These are phyloP conservation scores for Hyaloscypha bicolor DNA, from an alignment of 495 filamentous ascomycete species.

Conservation along the genomic window DNA sequence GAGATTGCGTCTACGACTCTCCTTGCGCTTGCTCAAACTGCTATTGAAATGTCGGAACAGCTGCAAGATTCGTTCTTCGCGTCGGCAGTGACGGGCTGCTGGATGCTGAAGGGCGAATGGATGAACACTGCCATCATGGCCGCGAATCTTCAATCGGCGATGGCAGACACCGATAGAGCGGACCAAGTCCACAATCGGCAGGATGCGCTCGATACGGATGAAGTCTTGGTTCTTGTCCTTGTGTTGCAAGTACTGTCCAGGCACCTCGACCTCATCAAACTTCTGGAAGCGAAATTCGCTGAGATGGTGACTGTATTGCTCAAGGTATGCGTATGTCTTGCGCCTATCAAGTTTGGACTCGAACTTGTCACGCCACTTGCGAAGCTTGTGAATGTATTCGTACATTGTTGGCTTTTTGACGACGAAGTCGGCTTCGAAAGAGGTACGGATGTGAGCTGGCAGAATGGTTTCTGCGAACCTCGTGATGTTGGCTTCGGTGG, in stretches of 20 bases:
- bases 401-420: slow-evolving; percentile 90
- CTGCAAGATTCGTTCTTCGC: slow-evolving; percentile 93
- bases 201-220: slow-evolving; percentile 92
- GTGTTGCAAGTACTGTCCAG: slow-evolving; percentile 94
- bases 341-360: slow-evolving; percentile 97
- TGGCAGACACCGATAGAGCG: slow-evolving; percentile 87
- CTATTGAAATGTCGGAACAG: slow-evolving; percentile 98
- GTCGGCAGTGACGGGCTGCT: slow-evolving; percentile 83
- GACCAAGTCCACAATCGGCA: slow-evolving; percentile 91
- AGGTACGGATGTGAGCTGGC: slow-evolving; percentile 85
- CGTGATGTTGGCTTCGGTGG: slow-evolving; percentile 94
- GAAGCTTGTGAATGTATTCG: slow-evolving; percentile 95
- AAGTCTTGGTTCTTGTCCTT: slow-evolving; percentile 99
- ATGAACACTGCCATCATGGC: slow-evolving; percentile 96
- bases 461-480: slow-evolving; percentile 96
- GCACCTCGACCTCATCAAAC: slow-evolving; percentile 97
- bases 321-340: slow-evolving; percentile 65
- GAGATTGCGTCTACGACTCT: slow-evolving; percentile 88
- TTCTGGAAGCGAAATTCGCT: slow-evolving; percentile 97
- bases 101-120: slow-evolving; percentile 96
- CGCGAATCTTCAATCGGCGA: slow-evolving; percentile 89
- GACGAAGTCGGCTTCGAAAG: slow-evolving; percentile 96
- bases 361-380: slow-evolving; percentile 96
- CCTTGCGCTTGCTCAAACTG: slow-evolving; percentile 84
- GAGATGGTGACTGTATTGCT: slow-evolving; percentile 81